These are phyloP conservation scores for Apiotrichum veenhuisii DNA, from an alignment of 1,284 basidiomycete species.

Conservation along the genomic window DNA sequence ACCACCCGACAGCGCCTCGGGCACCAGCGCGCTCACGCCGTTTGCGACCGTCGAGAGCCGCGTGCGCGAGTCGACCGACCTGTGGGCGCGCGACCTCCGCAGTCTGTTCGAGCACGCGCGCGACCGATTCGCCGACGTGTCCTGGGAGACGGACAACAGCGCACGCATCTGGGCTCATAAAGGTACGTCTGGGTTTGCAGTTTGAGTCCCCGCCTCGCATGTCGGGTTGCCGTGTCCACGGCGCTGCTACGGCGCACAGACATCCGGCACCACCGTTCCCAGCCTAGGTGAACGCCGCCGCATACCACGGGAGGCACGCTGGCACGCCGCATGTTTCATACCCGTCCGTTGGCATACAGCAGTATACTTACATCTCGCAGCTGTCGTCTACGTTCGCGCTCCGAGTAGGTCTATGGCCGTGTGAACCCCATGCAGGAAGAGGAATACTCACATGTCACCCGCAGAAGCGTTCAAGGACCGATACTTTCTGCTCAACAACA, in stretches of 20 bases:
- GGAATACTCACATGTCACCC: neutral
- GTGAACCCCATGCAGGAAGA: neutral
- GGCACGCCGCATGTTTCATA: neutral
- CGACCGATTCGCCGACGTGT: constrained; percentile 85
- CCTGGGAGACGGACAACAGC: constrained; percentile 69
- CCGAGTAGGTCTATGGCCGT: constrained; percentile 50
- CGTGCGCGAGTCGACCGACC: constrained; percentile 34
- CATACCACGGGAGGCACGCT: neutral
- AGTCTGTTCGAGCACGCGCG: constrained; percentile 71
- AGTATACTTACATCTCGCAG: constrained; percentile 50
- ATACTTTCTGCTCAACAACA: constrained; percentile 59
- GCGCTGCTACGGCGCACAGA: no score
- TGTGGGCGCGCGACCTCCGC: constrained; percentile 76
- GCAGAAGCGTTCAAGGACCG: constrained; percentile 67
- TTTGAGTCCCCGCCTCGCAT: neutral
- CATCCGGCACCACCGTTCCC: no score
- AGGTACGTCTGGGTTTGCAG: constrained; percentile 30
- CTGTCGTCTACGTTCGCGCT: constrained; percentile 89
- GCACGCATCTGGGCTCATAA: constrained; percentile 49
- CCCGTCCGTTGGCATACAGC: neutral
- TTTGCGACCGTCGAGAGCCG: constrained; percentile 30
- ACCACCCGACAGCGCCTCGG: constrained; percentile 1
- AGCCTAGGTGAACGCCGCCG: neutral
- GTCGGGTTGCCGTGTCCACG: no score
- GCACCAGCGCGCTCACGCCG: constrained; percentile 1